A percentile compares a stretch with the other conserved stretches of the same genome.
Evolutionary conservation across 2,329 filamentous ascomycete species (phyloP).

Genomic region (Paracoccidioides lutzii): DNA sequence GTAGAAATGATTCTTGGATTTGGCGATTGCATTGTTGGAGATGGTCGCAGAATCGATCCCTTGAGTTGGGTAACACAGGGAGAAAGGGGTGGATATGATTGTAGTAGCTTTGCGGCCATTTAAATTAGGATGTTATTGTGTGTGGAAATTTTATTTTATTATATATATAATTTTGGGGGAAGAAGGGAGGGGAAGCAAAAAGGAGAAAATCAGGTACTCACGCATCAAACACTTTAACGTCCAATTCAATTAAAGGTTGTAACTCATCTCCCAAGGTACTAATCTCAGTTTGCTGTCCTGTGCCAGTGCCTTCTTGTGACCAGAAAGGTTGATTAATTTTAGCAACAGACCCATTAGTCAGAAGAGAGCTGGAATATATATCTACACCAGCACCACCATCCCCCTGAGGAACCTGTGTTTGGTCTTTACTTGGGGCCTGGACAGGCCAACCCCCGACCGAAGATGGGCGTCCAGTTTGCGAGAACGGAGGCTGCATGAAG

Average conservation of each 20-base stretch:
- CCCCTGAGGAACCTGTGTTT: slow-evolving; percentile 7
- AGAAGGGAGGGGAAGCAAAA: background rate
- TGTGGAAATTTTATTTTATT: too few species aligned
- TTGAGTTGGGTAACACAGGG: slow-evolving; percentile 30
- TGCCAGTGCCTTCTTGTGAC: slow-evolving; percentile 13
- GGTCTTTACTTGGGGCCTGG: slow-evolving; percentile 17
- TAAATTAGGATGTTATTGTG: background rate
- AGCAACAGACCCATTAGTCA: slow-evolving; percentile 24
- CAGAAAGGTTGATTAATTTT: slow-evolving; percentile 30
- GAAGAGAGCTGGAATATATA: slow-evolving; percentile 19
- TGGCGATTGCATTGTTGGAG: slow-evolving; percentile 29
- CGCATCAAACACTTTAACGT: slow-evolving; percentile 29
- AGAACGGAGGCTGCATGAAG: slow-evolving; percentile 28
- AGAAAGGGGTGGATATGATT: slow-evolving; percentile 29
- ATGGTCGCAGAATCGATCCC: slow-evolving; percentile 24
- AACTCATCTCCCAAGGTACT: slow-evolving; percentile 23
- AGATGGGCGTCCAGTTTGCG: slow-evolving; percentile 9
- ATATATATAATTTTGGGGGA: too few species aligned
- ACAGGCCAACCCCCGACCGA: slow-evolving; percentile 18
- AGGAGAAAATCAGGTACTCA: slow-evolving; percentile 14
- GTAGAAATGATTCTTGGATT: slow-evolving; percentile 29
- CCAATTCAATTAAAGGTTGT: slow-evolving; percentile 24
- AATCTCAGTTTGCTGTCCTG: slow-evolving; percentile 18
- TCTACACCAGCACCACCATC: slow-evolving; percentile 8
- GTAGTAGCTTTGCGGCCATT: slow-evolving; percentile 23